These are phyloP conservation scores for Aspergillus aculeatus DNA, from an alignment of 2,329 filamentous ascomycete genomes.

Conservation along the genomic window DNA sequence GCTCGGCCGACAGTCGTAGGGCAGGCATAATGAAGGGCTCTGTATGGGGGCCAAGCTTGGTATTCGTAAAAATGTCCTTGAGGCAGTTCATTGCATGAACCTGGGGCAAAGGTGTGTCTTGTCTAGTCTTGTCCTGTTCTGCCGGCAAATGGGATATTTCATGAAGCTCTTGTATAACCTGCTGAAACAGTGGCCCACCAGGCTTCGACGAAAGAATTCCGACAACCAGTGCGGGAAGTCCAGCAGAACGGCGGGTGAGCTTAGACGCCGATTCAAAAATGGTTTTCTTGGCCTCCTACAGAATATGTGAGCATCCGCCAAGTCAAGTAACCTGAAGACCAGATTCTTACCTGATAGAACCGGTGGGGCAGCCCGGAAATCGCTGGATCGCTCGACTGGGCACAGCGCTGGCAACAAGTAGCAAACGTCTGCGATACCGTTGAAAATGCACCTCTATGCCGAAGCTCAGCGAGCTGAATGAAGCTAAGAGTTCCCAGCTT, in stretches of 20 bases:
- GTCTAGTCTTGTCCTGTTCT: conserved; percentile 27
- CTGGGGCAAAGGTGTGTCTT: conserved; percentile 68
- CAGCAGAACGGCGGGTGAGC: conserved; percentile 82
- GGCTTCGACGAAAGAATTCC: conserved; percentile 67
- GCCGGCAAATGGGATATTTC: conserved; percentile 37
- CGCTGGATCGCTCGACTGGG: conserved; percentile 50
- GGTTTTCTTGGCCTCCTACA: conserved; percentile 57
- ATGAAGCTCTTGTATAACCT: conserved; percentile 45
- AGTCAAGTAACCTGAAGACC: background rate
- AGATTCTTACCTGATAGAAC: conserved; percentile 68
- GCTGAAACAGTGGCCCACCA: conserved; percentile 48
- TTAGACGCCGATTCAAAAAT: conserved; percentile 76
- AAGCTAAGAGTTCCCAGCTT: conserved; percentile 73
- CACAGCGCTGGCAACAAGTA: conserved; percentile 69
- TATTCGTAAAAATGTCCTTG: conserved; percentile 86
- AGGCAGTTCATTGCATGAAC: conserved; percentile 94
- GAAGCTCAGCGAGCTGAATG: conserved; percentile 74
- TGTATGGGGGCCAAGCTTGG: conserved; percentile 68
- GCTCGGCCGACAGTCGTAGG: conserved; percentile 75
- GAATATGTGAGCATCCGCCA: background rate
- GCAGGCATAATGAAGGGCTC: conserved; percentile 72
- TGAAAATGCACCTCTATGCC: conserved; percentile 90
- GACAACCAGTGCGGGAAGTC: conserved; percentile 81
- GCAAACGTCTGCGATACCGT: conserved; percentile 88
- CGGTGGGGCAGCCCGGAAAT: conserved; percentile 53